These are phyloP conservation scores for Penicillium turbatum DNA, from an alignment of 495 filamentous ascomycete species.

Conservation along the genomic window DNA sequence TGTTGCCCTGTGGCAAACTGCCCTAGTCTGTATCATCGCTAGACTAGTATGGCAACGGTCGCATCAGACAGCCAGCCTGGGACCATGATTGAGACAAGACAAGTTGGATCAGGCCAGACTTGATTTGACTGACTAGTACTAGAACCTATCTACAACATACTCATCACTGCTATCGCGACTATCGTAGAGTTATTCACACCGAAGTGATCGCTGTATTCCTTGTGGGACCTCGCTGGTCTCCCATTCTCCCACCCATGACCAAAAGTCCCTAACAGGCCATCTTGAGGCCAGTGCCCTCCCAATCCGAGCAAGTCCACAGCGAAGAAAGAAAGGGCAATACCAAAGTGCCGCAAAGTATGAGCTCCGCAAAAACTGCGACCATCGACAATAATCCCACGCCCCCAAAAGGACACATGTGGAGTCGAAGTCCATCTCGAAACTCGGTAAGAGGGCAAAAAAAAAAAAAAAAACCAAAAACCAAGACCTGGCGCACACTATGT, in stretches of 20 bases:
- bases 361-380: conserved; percentile 5
- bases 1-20: neutral
- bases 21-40: neutral
- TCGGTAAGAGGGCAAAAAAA: neutral
- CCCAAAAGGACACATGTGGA: neutral
- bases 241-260: neutral
- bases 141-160: no score
- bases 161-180: no score
- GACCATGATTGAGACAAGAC: neutral
- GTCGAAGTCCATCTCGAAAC: neutral
- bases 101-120: neutral
- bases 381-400: conserved; percentile 6
- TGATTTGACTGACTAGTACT: neutral
- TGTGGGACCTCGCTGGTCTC: neutral
- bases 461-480: conserved; percentile 5
- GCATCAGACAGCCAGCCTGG: neutral
- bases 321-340: neutral
- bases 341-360: conserved; percentile 1
- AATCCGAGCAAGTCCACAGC: neutral
- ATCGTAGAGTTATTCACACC: no score
- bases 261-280: neutral
- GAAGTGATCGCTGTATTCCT: neutral
- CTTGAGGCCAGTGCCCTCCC: conserved; percentile 3
- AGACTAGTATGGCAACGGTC: neutral
- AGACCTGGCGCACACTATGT: conserved; percentile 15